phyloP scores from a whole-genome alignment of 2,329 filamentous ascomycete genomes.

The Penicillium sp. region DNA sequence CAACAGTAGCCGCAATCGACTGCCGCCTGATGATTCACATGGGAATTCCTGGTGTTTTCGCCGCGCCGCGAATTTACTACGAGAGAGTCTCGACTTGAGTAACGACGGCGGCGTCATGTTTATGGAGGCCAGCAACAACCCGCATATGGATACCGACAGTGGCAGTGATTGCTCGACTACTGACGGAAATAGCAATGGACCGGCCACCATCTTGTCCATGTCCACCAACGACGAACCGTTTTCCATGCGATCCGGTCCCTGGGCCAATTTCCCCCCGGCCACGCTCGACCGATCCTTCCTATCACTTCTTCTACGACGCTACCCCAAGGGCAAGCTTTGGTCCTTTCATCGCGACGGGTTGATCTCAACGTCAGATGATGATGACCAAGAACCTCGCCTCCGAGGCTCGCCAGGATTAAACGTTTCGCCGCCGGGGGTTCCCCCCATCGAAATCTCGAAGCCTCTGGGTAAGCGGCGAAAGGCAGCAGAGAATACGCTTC shows the following conservation, averaged over 20 bases:
- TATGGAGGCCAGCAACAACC: conserved; percentile 29
- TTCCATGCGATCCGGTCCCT: conserved; percentile 27
- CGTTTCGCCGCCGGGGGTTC: conserved; percentile 5
- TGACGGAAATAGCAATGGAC: conserved; percentile 25
- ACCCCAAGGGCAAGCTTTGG: conserved; percentile 46
- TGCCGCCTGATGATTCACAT: conserved; percentile 31
- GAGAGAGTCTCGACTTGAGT: conserved; percentile 43
- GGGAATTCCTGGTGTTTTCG: conserved; percentile 43
- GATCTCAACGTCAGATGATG: conserved; percentile 44
- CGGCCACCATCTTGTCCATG: conserved; percentile 32
- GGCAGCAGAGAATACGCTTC: conserved; percentile 34
- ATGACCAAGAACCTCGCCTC: conserved; percentile 30
- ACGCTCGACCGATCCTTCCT: conserved; percentile 32
- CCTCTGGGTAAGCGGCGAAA: conserved; percentile 26
- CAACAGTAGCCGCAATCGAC: conserved; percentile 22
- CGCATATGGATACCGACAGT: conserved; percentile 19
- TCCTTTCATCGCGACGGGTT: conserved; percentile 43
- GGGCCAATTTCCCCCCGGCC: conserved; percentile 25
- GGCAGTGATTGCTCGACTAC: conserved; percentile 27
- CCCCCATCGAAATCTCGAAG: conserved; percentile 17
- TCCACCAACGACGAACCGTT: conserved; percentile 37
- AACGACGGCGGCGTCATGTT: conserved; percentile 46
- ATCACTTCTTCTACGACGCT: conserved; percentile 38
- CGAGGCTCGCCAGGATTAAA: conserved; percentile 5
- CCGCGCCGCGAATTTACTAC: conserved; percentile 46